These are phyloP conservation scores for Ophiostoma quercus DNA, from an alignment of 2,329 filamentous ascomycete species.

Conservation along the genomic window DNA sequence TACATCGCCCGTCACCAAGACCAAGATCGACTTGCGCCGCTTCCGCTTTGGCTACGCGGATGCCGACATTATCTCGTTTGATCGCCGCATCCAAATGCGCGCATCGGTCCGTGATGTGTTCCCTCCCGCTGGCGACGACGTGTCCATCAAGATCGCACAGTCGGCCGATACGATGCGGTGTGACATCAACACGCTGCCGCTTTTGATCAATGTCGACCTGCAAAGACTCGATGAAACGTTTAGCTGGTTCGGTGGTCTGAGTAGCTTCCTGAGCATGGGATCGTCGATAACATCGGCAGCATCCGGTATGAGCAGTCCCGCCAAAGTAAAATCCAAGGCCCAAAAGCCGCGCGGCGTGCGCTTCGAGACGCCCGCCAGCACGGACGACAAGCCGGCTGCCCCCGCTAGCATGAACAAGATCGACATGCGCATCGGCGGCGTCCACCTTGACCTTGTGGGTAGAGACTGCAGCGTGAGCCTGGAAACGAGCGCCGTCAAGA, in stretches of 20 bases:
- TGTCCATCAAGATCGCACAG: constrained; percentile 50
- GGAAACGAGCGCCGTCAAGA: constrained; percentile 75
- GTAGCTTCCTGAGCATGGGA: constrained; percentile 82
- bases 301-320: constrained; percentile 35
- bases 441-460: constrained; percentile 70
- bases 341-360: constrained; percentile 52
- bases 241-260: constrained; percentile 83
- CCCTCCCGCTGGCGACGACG: constrained; percentile 52
- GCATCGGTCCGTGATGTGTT: constrained; percentile 56
- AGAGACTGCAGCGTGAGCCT: constrained; percentile 68
- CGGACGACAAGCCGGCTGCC: constrained; percentile 43
- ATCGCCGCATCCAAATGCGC: constrained; percentile 52
- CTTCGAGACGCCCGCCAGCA: constrained; percentile 46
- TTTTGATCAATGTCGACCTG: constrained; percentile 72
- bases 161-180: constrained; percentile 45
- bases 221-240: constrained; percentile 80
- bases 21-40: constrained; percentile 48
- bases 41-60: constrained; percentile 59
- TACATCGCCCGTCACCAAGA: constrained; percentile 26
- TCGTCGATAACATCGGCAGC: constrained; percentile 73
- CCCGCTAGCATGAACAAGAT: constrained; percentile 67
- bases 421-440: constrained; percentile 70
- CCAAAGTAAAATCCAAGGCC: constrained; percentile 32
- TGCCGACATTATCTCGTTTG: constrained; percentile 60
- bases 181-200: constrained; percentile 68